Percentiles rank a stretch among this genome's conserved stretches.
These are phyloP conservation scores for Pseudogymnoascus sp. DNA, from an alignment of 2,329 filamentous ascomycete species.

Conservation along the genomic window DNA sequence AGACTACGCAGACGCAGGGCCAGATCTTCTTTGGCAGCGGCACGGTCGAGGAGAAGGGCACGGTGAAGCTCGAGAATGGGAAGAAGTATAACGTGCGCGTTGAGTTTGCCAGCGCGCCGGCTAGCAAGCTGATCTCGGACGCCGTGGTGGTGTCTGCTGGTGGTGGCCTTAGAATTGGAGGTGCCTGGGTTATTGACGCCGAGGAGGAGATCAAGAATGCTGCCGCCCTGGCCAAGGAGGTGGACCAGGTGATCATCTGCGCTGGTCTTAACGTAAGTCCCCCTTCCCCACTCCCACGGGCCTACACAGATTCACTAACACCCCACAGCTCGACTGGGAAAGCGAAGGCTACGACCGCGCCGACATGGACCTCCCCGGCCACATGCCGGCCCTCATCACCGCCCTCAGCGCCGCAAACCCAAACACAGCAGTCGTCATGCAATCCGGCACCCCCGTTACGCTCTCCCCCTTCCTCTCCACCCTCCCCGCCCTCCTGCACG, in stretches of 20 bases:
- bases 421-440: constrained; percentile 64
- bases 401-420: constrained; percentile 59
- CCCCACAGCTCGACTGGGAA: constrained; percentile 57
- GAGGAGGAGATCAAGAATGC: constrained; percentile 56
- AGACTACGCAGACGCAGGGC: constrained; percentile 26
- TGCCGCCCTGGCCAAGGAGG: constrained; percentile 56
- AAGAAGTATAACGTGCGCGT: constrained; percentile 26
- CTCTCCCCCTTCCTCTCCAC: constrained; percentile 56
- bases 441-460: constrained; percentile 65
- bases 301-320: not conserved
- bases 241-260: constrained; percentile 71
- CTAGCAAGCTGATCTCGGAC: constrained; percentile 44
- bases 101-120: constrained; percentile 48
- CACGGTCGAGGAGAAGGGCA: constrained; percentile 27
- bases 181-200: constrained; percentile 47
- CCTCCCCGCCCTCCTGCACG: constrained; percentile 51
- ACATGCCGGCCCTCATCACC: constrained; percentile 60
- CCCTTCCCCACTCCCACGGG: not conserved
- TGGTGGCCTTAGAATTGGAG: constrained; percentile 55
- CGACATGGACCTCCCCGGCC: constrained; percentile 67
- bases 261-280: constrained; percentile 57
- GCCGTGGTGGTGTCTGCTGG: constrained; percentile 43
- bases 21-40: constrained; percentile 27
- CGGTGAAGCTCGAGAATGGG: constrained; percentile 23
- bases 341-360: constrained; percentile 70